Conservation (phyloP, 1,284 basidiomycete species). For the Cutaneotrichosporon daszewskae region DNA sequence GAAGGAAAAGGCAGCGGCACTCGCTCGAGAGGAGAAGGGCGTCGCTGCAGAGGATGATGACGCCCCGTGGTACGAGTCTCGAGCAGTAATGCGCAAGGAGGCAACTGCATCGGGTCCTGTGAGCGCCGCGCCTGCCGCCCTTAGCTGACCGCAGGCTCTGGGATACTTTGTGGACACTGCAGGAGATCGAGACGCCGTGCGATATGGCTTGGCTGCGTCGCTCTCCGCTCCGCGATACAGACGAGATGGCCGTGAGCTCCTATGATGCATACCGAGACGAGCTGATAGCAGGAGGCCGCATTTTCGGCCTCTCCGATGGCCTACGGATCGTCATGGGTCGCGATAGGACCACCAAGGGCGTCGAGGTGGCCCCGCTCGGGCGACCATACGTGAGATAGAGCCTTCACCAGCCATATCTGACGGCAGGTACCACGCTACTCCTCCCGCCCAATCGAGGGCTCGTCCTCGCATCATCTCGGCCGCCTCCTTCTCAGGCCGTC, state of each 20-base stretch:
- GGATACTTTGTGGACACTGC: constrained; percentile 27
- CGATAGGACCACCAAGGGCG: constrained; percentile 28
- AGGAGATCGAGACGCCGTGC: constrained; percentile 28
- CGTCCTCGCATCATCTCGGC: too few relatives aligned
- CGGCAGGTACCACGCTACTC: constrained; percentile 15
- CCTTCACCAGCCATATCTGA: constrained; percentile 4
- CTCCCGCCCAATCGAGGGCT: constrained; percentile 7
- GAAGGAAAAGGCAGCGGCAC: constrained; percentile 3
- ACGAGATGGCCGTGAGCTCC: constrained; percentile 24
- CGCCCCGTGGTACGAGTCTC: constrained; percentile 31
- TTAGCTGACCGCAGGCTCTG: constrained; percentile 9
- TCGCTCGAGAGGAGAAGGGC: neutral
- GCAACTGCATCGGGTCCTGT: neutral
- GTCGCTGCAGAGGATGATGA: constrained; percentile 15
- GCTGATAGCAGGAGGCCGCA: constrained; percentile 19
- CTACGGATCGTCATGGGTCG: constrained; percentile 24
- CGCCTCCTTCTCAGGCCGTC: constrained; percentile 11
- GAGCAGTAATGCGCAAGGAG: too few relatives aligned
- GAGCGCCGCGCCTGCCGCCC: neutral
- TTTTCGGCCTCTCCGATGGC: constrained; percentile 23
- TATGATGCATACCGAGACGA: neutral
- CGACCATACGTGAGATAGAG: constrained; percentile 28
- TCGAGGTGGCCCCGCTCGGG: constrained; percentile 29
- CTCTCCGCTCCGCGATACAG: constrained; percentile 24
- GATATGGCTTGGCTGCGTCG: constrained; percentile 22